These are phyloP conservation scores for Chloromonas sp. DNA, from an alignment of 163 green algal genomes.

Conservation along the genomic window DNA sequence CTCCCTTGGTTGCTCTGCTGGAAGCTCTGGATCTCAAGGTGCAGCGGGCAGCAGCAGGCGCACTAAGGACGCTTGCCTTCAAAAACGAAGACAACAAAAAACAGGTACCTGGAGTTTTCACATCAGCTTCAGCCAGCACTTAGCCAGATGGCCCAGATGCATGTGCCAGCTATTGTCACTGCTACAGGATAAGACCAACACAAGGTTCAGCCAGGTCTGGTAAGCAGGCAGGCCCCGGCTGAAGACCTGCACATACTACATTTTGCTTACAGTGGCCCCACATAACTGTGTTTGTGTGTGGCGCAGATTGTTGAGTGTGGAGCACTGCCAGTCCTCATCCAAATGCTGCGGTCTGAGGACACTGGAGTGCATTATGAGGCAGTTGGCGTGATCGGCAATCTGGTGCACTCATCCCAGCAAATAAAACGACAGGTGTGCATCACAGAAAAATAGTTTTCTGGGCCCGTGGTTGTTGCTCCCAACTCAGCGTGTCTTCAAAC, in stretches of 20 bases:
- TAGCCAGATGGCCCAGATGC: background rate
- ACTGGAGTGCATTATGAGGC: conserved; percentile 94
- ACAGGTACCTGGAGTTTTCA: conserved; percentile 22
- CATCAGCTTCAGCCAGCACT: too few species aligned
- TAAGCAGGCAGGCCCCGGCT: too few species aligned
- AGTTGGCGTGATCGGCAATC: conserved; percentile 95
- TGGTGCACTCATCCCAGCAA: conserved; percentile 83
- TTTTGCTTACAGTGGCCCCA: background rate
- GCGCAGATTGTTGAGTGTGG: conserved; percentile 85
- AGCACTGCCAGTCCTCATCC: conserved; percentile 87
- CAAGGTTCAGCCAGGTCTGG: too few species aligned
- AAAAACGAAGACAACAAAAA: conserved; percentile 99
- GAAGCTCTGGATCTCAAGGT: conserved; percentile 66
- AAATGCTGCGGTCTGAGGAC: conserved; percentile 92
- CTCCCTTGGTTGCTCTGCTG: conserved; percentile 84
- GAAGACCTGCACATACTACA: too few species aligned
- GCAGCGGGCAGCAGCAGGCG: conserved; percentile 71
- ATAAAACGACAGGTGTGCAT: conserved; percentile 59
- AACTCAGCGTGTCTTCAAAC: background rate
- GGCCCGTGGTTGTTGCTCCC: too few species aligned
- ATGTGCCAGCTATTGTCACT: background rate
- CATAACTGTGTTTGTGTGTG: background rate
- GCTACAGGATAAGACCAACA: too few species aligned
- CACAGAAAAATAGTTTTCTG: background rate
- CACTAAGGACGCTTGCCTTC: conserved; percentile 94